Percentiles rank a stretch among this genome's conserved stretches.
Conservation (phyloP, 192 early-diverging fungal genomes). For the Backusella luteola region DNA sequence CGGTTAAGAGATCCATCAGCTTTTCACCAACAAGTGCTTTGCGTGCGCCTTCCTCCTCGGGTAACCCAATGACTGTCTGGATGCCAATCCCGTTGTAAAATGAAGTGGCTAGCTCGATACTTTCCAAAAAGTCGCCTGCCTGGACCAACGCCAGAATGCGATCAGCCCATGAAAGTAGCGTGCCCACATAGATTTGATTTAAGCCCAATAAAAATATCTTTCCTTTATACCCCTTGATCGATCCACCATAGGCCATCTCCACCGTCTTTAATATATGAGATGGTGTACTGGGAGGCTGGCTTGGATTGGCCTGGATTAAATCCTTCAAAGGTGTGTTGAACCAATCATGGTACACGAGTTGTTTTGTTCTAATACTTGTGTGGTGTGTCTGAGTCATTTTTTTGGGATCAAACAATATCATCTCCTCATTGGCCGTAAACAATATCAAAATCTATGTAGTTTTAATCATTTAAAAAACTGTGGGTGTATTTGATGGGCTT, state of each 20-base stretch:
- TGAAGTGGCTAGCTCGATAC: conserved; percentile 52
- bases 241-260: conserved; percentile 55
- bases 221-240: conserved; percentile 53
- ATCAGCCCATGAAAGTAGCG: conserved; percentile 57
- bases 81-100: conserved; percentile 58
- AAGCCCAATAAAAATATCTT: conserved; percentile 59
- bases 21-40: conserved; percentile 54
- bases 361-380: conserved; percentile 42
- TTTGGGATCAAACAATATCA: conserved; percentile 59
- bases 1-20: conserved; percentile 50
- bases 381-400: conserved; percentile 49
- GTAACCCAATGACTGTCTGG: conserved; percentile 59
- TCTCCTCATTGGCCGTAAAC: conserved; percentile 54
- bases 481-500: too few relatives aligned
- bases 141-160: conserved; percentile 53
- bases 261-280: conserved; percentile 9
- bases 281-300: conserved; percentile 6
- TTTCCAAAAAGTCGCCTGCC: conserved; percentile 57
- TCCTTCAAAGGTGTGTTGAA: conserved; percentile 43
- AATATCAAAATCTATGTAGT: conserved; percentile 49
- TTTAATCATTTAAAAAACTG: background rate
- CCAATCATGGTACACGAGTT: conserved; percentile 58
- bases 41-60: conserved; percentile 51
- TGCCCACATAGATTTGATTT: conserved; percentile 51
- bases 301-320: conserved; percentile 16